phyloP scores from a whole-genome alignment of 192 early-diverging fungal species.

The Podila verticillata region DNA sequence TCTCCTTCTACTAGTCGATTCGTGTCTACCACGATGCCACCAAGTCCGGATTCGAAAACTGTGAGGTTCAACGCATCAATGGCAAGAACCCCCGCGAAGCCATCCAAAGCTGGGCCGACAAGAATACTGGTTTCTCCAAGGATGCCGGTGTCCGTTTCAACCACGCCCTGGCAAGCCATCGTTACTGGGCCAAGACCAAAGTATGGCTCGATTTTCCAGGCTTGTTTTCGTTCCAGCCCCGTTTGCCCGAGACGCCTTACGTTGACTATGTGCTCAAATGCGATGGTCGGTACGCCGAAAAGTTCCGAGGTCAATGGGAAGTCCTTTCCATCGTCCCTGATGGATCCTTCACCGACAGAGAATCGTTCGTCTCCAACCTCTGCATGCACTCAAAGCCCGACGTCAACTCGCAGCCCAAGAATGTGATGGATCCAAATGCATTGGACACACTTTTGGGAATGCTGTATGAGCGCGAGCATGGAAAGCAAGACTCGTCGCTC shows the following conservation, averaged over 20 bases:
- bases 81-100: constrained; percentile 6
- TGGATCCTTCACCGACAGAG: neutral
- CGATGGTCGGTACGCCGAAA: neutral
- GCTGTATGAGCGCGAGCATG: too few species aligned
- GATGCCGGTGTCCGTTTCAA: constrained; percentile 42
- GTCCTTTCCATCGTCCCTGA: neutral
- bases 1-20: neutral
- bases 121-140: constrained; percentile 26
- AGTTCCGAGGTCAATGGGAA: neutral
- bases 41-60: constrained; percentile 1
- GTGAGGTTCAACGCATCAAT: constrained; percentile 21
- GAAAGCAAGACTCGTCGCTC: neutral
- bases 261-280: constrained; percentile 2
- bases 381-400: neutral
- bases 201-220: neutral
- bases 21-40: constrained; percentile 7
- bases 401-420: too few species aligned
- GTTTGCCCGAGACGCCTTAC: neutral
- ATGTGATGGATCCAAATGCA: too few species aligned
- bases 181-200: neutral
- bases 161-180: constrained; percentile 1
- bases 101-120: too few species aligned
- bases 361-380: neutral
- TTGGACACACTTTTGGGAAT: too few species aligned
- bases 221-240: neutral